Base-by-base conservation (phyloP, 2,329 filamentous ascomycete species). In the Sclerotinia minor region DNA sequence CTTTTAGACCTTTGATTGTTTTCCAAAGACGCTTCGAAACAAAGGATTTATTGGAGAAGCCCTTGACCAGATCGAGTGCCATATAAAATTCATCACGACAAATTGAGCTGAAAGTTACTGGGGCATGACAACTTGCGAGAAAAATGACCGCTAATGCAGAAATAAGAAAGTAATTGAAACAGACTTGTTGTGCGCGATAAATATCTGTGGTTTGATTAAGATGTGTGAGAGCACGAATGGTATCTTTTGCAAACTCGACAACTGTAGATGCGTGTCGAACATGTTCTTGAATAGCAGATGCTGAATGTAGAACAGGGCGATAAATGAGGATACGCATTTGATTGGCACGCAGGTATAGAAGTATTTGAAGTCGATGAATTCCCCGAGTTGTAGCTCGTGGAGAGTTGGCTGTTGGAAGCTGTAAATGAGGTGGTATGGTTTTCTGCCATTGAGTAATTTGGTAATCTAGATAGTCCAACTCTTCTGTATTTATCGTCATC, bases 311-410 rank as follows among this genome's bases (percentile, higher is more conserved):
- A 3, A 97, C 89, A 0, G 93, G 93, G 0, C 92, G 91, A 77
- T 96, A 94, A 38, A 97, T 91, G 77, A 92, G 88, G 68, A 94
- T 95, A 6, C 94, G 90, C 80, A 96, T 92, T 80, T 96, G 93
- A 74, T 97, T 97, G 53, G 92, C 87, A 50, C 94, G 87, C 21
- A 97, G 81, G 76, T 96, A 95, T 24, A 95, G 89, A 77, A 95
- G 88, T 58, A 97, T 89, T 69, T 91, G 89, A 17, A 96, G 82
- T 6, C 94, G 88, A 72, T 89, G 88, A 26, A 89, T 80, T 70
- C 80, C 44, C 76, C 79, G 67, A 76, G 79, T 67, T 15, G 80
- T 79, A 21, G 69, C 65, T 58, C 68, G 72, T 44, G 68, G 84
- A 73, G 76, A 87, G 80, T 77, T 84, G 73, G 79, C 50, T 29